A percentile compares a stretch with the other conserved stretches of the same genome.
phyloP scores from a whole-genome alignment of 2,329 filamentous ascomycete genomes.

The Grosmannia serpens region DNA sequence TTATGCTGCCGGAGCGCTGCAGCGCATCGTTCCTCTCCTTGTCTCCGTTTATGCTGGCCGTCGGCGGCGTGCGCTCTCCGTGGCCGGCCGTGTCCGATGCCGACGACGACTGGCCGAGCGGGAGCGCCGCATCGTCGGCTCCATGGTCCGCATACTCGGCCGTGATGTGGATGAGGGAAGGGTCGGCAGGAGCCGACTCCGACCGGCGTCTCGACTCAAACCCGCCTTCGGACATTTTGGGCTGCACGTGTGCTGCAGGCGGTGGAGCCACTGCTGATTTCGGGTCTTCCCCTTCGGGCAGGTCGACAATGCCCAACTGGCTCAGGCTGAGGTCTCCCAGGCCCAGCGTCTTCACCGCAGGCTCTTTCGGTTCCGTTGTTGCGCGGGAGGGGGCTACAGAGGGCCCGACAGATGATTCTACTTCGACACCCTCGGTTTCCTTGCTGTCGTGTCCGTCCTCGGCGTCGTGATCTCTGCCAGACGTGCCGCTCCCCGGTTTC shows the following conservation, averaged over 20 bases:
- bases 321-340: conserved; percentile 81
- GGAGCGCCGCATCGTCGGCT: conserved; percentile 4
- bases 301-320: conserved; percentile 67
- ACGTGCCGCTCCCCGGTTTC: conserved; percentile 16
- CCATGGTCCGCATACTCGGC: conserved; percentile 2
- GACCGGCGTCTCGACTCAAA: conserved; percentile 37
- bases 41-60: conserved; percentile 52
- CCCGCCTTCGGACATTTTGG: conserved; percentile 37
- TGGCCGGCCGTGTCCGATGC: conserved; percentile 33
- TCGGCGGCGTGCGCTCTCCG: conserved; percentile 55
- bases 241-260: conserved; percentile 30
- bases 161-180: not conserved
- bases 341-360: conserved; percentile 80
- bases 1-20: conserved; percentile 55
- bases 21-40: conserved; percentile 34
- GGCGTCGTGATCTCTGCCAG: conserved; percentile 2
- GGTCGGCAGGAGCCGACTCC: conserved; percentile 47
- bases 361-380: conserved; percentile 46
- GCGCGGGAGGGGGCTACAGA: conserved; percentile 23
- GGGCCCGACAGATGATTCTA: conserved; percentile 24
- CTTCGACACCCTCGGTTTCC: conserved; percentile 25
- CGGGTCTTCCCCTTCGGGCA: conserved; percentile 24
- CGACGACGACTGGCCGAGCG: conserved; percentile 31
- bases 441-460: conserved; percentile 10
- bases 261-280: not conserved